Base-by-base conservation (phyloP, 2,329 filamentous ascomycete species). In the Camillea tinctor region DNA sequence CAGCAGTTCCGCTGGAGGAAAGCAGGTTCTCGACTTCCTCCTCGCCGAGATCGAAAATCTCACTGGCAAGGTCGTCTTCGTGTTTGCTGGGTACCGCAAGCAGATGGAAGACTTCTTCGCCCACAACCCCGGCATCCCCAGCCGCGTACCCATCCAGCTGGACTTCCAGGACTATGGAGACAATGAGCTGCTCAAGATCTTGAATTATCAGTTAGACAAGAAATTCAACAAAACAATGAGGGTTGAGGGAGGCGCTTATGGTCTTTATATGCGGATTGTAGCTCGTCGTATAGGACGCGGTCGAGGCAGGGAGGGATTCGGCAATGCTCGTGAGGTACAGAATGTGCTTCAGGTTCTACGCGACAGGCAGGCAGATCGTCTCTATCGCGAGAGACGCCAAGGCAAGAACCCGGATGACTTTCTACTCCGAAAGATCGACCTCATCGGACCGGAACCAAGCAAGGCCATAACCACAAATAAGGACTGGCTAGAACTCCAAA, bases 101-200 rank as follows among this genome's bases (percentile, higher is more conserved):
- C 80, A 90, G 63, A 93, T 94, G 90, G 89, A 93, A 66, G 80
- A 80, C 0, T 92, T 93, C 71, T 92, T 91, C 52, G 79, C 84
- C 0, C 89, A 93, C 61, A 93, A 93, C 51, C 86, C 86, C 0
- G 90, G 91, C 0, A 77, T 93, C 2, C 79, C 83, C 0, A 91
- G 88, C 64, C 85, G 90, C 0, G 87, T 94, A 44, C 90, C 90
- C 0, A 76, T 84, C 11, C 75, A 81, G 36, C 78, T 93, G 67
- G 80, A 84, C 50, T 94, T 93, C 58, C 76, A 82, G 0, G 90
- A 94, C 71, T 93, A 91, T 63, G 76, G 77, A 0, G 87, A 93
- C 52, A 66, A 75, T 0, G 89, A 93, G 64, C 77, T 94, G 0
- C 77, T 85, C 2, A 68, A 70, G 0, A 93, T 94, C 13, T 71